Percentiles rank a stretch among this genome's conserved stretches.
phyloP scores from a whole-genome alignment of 805 yeast genomes.

The Yamadazyma insecticola region DNA sequence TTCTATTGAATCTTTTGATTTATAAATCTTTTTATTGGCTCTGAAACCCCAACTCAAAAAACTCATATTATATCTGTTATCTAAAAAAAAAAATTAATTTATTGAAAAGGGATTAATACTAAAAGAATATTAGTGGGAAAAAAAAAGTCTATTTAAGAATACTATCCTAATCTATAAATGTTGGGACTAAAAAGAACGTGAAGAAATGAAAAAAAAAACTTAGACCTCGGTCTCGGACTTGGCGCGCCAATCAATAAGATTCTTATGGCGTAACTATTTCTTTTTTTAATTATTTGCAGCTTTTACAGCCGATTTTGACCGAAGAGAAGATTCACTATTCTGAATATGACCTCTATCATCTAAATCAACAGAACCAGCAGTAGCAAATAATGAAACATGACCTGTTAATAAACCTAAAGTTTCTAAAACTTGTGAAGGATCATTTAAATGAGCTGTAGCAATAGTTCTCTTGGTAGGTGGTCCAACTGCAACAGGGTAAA shows the following conservation, averaged over 20 bases:
- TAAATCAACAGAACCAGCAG: conserved; percentile 69
- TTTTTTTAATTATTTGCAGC: too few species aligned
- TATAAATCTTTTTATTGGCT: conserved; percentile 24
- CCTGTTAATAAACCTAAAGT: conserved; percentile 78
- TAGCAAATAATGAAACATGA: conserved; percentile 71
- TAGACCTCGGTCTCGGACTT: background rate
- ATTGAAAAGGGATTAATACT: background rate
- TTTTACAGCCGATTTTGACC: conserved; percentile 27
- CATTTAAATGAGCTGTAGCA: conserved; percentile 80
- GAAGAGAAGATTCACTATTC: conserved; percentile 40
- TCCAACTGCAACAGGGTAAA: conserved; percentile 87
- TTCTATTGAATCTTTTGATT: conserved; percentile 10
- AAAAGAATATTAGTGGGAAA: too few species aligned
- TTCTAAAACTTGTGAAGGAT: conserved; percentile 80
- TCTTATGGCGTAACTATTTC: too few species aligned
- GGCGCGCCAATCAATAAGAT: too few species aligned
- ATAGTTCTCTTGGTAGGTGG: conserved; percentile 83
- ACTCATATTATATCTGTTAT: too few species aligned
- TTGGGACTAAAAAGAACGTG: background rate
- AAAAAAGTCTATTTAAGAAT: too few species aligned
- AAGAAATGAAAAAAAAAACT: background rate
- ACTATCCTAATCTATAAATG: background rate
- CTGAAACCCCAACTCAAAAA: conserved; percentile 36
- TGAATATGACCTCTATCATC: conserved; percentile 74
- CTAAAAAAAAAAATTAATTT: too few species aligned